phyloP scores from a whole-genome alignment of 495 filamentous ascomycete species.

The Apodospora peruviana region DNA sequence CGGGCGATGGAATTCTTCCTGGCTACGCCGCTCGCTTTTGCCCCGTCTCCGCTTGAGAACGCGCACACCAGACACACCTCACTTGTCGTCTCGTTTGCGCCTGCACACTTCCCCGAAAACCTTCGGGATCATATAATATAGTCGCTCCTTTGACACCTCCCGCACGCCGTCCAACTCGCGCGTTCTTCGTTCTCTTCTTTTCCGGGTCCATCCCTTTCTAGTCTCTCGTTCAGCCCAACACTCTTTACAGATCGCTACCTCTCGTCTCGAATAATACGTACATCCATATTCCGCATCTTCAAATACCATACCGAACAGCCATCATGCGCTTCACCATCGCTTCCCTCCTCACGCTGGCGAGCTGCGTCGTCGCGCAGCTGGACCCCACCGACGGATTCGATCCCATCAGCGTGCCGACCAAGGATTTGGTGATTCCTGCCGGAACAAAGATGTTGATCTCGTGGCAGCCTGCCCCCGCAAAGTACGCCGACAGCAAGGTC shows the following conservation, averaged over 20 bases:
- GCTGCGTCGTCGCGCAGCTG: conserved; percentile 35
- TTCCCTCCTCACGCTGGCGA: conserved; percentile 38
- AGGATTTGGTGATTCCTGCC: conserved; percentile 31
- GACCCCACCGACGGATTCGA: conserved; percentile 30
- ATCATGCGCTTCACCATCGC: conserved; percentile 43
- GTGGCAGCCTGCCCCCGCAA: conserved; percentile 21
- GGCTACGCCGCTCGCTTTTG: no score
- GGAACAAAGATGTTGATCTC: conserved; percentile 31
- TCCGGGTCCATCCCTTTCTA: no score
- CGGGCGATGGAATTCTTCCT: no score
- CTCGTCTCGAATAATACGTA: background rate
- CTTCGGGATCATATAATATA: conserved; percentile 11
- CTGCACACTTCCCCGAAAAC: no score
- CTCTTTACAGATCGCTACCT: conserved; percentile 1
- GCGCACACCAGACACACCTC: no score
- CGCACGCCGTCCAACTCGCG: background rate
- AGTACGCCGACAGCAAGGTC: conserved; percentile 24
- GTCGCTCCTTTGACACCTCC: conserved; percentile 8
- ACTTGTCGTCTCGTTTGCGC: no score
- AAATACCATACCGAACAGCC: conserved; percentile 8
- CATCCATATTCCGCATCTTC: background rate
- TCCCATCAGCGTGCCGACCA: conserved; percentile 28
- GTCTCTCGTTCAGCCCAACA: conserved; percentile 8
- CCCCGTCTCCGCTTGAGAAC: no score
- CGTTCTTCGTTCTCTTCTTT: conserved; percentile 5